Base-by-base conservation (phyloP, 176 grass and related monocot species). In the Cocos nucifera region DNA sequence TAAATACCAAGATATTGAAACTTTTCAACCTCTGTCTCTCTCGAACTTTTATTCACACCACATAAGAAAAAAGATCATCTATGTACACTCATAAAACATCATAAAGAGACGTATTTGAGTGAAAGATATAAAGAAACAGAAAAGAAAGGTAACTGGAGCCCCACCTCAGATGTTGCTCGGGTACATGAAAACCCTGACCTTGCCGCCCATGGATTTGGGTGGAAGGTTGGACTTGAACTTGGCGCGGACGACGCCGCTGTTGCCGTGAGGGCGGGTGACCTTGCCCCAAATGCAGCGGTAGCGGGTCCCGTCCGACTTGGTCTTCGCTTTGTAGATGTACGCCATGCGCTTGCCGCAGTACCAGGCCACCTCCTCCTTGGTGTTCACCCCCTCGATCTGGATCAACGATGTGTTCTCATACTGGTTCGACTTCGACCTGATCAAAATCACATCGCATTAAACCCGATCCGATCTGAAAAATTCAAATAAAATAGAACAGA, bases 281-380 rank as follows among this genome's bases (percentile, higher is more conserved):
- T 61, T 61, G 5, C 59, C 59, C 59, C 59, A 61, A 10, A 61
- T 61, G 59, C 59, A 61, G 28, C 59, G 59, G 17, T 39, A 61
- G 28, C 59, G 16, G 28, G 59, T 61, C 15, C 59, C 59, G 17
- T 61, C 19, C 16, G 26, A 10, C 59, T 61, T 61, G 16, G 59
- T 61, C 27, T 61, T 61, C 5, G 59, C 59, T 30, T 61, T 61
- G 59, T 44, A 61, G 59, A 61, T 39, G 29, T 61, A 61, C 6
- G 29, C 59, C 59, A 61, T 61, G 17, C 59, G 29, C 59, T 61
- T 61, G 29, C 59, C 59, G 29, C 59, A 61, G 59, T 61, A 61
- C 59, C 59, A 61, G 4, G 28, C 59, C 17, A 61, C 59, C 17
- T 61, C 59, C 27, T 61, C 59, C 59, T 61, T 61, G 59, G 59